Conservation (phyloP, 768 basidiomycete genomes). For the Boletales sp. region DNA sequence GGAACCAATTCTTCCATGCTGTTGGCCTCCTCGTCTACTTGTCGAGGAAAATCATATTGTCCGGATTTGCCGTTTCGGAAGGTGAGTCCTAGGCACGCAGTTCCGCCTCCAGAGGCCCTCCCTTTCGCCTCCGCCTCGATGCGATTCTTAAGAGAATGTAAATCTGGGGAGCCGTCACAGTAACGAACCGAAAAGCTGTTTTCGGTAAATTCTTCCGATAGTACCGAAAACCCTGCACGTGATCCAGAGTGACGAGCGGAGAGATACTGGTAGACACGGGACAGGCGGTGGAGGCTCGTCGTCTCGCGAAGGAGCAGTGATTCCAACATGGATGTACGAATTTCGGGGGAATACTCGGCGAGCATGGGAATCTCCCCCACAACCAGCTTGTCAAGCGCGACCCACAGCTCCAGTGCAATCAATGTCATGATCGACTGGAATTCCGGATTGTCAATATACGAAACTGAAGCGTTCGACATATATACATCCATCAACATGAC, state of each 20-base stretch:
- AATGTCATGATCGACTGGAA: constrained; percentile 37
- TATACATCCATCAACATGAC: constrained; percentile 24
- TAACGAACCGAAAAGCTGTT: constrained; percentile 4
- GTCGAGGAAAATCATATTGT: not conserved
- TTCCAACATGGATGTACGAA: constrained; percentile 17
- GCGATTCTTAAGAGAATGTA: constrained; percentile 17
- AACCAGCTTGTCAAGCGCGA: constrained; percentile 24
- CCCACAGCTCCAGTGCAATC: constrained; percentile 30
- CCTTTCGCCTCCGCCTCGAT: constrained; percentile 23
- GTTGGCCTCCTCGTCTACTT: no score
- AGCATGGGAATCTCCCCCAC: not conserved
- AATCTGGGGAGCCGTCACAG: constrained; percentile 20
- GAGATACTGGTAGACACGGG: constrained; percentile 29
- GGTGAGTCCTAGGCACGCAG: not conserved
- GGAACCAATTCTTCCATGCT: no score
- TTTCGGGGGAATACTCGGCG: constrained; percentile 25
- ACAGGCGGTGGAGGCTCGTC: constrained; percentile 24
- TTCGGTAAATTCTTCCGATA: constrained; percentile 14
- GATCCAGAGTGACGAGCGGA: constrained; percentile 19
- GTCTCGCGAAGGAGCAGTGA: constrained; percentile 26
- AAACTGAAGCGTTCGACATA: not conserved
- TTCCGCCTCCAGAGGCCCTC: not conserved
- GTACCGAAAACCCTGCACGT: constrained; percentile 27
- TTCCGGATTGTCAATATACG: not conserved
- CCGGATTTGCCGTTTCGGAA: not conserved